A percentile compares a stretch with the other conserved stretches of the same genome.
Evolutionary conservation across 2,329 filamentous ascomycete genomes (phyloP).

Genomic region (Bipolaris bicolor): DNA sequence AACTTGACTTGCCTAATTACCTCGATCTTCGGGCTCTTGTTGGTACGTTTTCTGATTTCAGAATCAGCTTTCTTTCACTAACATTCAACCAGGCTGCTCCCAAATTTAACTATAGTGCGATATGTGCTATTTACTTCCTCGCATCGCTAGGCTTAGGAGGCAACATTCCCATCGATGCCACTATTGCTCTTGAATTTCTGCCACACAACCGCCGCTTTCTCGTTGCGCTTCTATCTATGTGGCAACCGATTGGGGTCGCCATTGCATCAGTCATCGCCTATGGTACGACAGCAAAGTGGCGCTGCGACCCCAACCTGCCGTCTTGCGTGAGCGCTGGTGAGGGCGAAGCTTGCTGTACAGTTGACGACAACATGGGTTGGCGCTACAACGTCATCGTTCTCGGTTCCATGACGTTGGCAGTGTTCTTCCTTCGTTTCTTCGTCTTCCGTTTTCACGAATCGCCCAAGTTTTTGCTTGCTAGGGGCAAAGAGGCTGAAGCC

Average conservation of each 20-base stretch:
- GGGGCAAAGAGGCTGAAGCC: conserved; percentile 35
- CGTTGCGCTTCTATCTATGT: conserved; percentile 39
- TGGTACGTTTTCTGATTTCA: conserved; percentile 16
- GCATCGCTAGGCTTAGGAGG: conserved; percentile 35
- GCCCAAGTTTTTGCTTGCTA: conserved; percentile 36
- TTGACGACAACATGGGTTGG: conserved; percentile 40
- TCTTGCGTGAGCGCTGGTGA: conserved; percentile 21
- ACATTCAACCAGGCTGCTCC: conserved; percentile 30
- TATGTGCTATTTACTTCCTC: conserved; percentile 39
- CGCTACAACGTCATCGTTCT: conserved; percentile 39
- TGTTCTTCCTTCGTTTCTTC: conserved; percentile 38
- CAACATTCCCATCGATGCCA: conserved; percentile 39
- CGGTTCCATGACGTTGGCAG: conserved; percentile 32
- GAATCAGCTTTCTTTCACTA: neutral
- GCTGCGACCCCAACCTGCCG: conserved; percentile 27
- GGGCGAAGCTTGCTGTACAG: conserved; percentile 12
- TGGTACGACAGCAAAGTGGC: conserved; percentile 38
- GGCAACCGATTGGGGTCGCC: conserved; percentile 39
- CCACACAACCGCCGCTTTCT: conserved; percentile 37
- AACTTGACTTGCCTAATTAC: conserved; percentile 39
- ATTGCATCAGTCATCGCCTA: conserved; percentile 36
- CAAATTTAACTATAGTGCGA: conserved; percentile 38
- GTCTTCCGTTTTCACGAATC: conserved; percentile 41
- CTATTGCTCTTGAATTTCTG: conserved; percentile 36
- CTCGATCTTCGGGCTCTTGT: conserved; percentile 31